Percentiles rank a stretch among this genome's conserved stretches.
These are phyloP conservation scores for Akanthomyces lecanii DNA, from an alignment of 2,329 filamentous ascomycete species.

Conservation along the genomic window DNA sequence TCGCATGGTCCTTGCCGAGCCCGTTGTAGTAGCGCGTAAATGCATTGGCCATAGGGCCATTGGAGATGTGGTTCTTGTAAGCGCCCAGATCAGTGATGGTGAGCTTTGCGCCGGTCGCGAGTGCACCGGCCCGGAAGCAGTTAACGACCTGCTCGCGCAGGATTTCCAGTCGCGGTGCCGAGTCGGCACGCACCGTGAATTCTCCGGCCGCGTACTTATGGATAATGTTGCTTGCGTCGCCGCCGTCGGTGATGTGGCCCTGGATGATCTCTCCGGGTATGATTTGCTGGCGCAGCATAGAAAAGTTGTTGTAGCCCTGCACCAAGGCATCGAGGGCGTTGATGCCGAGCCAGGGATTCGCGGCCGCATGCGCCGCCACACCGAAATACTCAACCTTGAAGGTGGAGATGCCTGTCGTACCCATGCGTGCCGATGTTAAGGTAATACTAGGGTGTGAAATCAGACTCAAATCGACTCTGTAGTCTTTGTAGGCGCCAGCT, in stretches of 20 bases:
- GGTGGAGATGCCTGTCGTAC: conserved; percentile 47
- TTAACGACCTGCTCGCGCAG: conserved; percentile 39
- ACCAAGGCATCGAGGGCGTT: conserved; percentile 56
- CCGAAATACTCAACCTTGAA: conserved; percentile 51
- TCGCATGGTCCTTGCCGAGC: conserved; percentile 26
- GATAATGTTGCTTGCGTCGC: conserved; percentile 51
- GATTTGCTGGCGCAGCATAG: conserved; percentile 52
- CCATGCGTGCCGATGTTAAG: conserved; percentile 42
- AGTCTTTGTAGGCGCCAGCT: conserved; percentile 40
- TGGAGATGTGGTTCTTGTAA: conserved; percentile 54
- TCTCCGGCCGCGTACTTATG: conserved; percentile 44
- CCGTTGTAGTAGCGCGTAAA: conserved; percentile 44
- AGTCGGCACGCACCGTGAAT: conserved; percentile 43
- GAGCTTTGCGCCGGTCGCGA: conserved; percentile 43
- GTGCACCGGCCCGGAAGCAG: conserved; percentile 35
- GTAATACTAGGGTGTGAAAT: conserved; percentile 33
- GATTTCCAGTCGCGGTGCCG: conserved; percentile 35
- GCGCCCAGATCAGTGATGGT: conserved; percentile 35
- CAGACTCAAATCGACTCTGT: conserved; percentile 26
- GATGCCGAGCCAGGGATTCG: conserved; percentile 52
- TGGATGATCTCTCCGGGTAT: conserved; percentile 47
- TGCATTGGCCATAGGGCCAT: conserved; percentile 42
- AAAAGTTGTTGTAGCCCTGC: conserved; percentile 42
- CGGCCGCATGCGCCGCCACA: conserved; percentile 51
- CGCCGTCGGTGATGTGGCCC: conserved; percentile 49